These are phyloP conservation scores for Phytophthora rubi DNA, from an alignment of 352 stramenopile genomes.

Conservation along the genomic window DNA sequence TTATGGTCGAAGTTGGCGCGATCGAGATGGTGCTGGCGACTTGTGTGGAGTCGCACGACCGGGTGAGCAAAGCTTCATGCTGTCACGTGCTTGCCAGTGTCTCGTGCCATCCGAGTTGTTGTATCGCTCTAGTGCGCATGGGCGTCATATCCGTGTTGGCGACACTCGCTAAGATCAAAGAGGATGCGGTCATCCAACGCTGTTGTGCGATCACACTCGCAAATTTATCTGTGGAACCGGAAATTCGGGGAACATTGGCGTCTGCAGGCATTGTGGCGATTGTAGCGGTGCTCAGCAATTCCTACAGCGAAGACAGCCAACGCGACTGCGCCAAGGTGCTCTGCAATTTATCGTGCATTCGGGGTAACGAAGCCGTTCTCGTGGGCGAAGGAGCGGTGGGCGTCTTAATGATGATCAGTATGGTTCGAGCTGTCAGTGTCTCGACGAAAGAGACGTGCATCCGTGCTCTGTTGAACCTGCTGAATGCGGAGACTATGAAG, in stretches of 20 bases:
- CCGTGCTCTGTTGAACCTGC: conserved; percentile 67
- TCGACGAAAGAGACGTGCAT: conserved; percentile 78
- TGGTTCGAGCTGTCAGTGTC: conserved; percentile 68
- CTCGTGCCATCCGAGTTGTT: conserved; percentile 71
- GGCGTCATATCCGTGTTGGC: conserved; percentile 65
- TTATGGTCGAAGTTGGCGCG: conserved; percentile 57
- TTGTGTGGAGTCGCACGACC: conserved; percentile 65
- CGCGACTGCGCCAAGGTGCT: conserved; percentile 75
- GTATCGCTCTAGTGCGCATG: conserved; percentile 52
- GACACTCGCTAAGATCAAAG: conserved; percentile 61
- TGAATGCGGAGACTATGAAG: conserved; percentile 65
- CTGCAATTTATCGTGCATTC: conserved; percentile 73
- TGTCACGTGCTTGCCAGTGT: conserved; percentile 81
- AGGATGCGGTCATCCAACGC: conserved; percentile 55
- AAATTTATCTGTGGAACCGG: conserved; percentile 63
- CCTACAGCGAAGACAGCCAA: conserved; percentile 85
- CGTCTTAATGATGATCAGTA: conserved; percentile 83
- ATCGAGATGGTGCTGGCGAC: conserved; percentile 66
- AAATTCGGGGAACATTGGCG: conserved; percentile 56
- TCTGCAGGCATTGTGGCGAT: conserved; percentile 57
- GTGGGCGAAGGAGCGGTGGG: conserved; percentile 64
- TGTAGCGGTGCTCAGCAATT: conserved; percentile 71
- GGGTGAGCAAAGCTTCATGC: conserved; percentile 73
- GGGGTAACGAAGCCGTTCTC: conserved; percentile 52
- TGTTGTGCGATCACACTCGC: conserved; percentile 76